Evolutionary conservation across 140 eudicot genomes (phyloP).

Genomic region (Senecio squalidus): DNA sequence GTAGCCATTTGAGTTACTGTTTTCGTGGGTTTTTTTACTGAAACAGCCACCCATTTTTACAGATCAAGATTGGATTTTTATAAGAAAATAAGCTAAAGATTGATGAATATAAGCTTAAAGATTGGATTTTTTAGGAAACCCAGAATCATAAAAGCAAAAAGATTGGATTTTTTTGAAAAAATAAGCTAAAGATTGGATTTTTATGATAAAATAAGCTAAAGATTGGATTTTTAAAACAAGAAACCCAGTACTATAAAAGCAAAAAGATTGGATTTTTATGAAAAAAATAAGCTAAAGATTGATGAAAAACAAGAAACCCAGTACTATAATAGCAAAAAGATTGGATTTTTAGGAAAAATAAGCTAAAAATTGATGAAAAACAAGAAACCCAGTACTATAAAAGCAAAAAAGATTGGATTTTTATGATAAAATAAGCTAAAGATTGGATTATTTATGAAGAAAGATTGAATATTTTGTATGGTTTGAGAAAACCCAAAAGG

Average conservation of each 20-base stretch:
- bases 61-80: conserved; percentile 17
- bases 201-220: too few species aligned
- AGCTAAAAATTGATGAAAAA: too few species aligned
- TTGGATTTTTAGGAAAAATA: too few species aligned
- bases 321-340: too few species aligned
- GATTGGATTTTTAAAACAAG: too few species aligned
- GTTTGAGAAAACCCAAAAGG: conserved; percentile 20
- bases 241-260: too few species aligned
- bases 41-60: conserved; percentile 52
- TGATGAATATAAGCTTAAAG: neutral
- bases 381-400: too few species aligned
- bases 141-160: neutral
- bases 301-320: neutral
- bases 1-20: conserved; percentile 30
- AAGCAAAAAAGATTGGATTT: too few species aligned
- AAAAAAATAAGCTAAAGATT: neutral
- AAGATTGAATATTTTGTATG: conserved; percentile 19
- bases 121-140: neutral
- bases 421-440: neutral
- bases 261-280: too few species aligned
- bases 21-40: conserved; percentile 34
- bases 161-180: neutral
- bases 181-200: neutral
- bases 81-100: too few species aligned
- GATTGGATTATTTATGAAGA: neutral